Percentiles rank a stretch among this genome's conserved stretches.
These are phyloP conservation scores for Erythrophleum ivorense DNA, from an alignment of 331 rosid genomes.

Conservation along the genomic window DNA sequence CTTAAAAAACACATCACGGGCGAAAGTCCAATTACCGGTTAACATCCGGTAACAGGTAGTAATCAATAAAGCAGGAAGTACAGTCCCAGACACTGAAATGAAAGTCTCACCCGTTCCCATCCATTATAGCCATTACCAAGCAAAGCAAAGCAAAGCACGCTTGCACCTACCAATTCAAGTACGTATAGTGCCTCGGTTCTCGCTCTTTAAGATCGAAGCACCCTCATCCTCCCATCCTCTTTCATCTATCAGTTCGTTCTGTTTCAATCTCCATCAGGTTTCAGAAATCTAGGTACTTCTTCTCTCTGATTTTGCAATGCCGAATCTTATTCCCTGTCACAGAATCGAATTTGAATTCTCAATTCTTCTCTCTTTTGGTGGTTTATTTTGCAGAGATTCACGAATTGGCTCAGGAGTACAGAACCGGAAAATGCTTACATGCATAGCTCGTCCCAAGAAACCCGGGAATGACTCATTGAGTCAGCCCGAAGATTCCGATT, in stretches of 20 bases:
- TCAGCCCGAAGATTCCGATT: conserved; percentile 64
- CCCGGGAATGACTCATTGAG: conserved; percentile 60
- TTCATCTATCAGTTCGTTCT: not conserved
- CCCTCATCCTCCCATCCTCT: not conserved
- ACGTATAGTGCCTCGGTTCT: conserved; percentile 26
- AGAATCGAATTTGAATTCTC: not conserved
- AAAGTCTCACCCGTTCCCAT: not conserved
- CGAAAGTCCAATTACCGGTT: conserved; percentile 16
- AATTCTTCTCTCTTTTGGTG: not conserved
- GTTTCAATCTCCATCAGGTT: not conserved
- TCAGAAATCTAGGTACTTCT: not conserved
- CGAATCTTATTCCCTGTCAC: not conserved
- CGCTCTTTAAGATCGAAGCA: not conserved
- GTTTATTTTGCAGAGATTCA: conserved; percentile 19
- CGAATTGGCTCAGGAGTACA: conserved; percentile 3
- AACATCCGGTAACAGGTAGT: conserved; percentile 48
- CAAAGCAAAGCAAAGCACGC: conserved; percentile 33
- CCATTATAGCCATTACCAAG: conserved; percentile 45
- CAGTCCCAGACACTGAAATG: conserved; percentile 27
- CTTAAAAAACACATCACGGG: conserved; percentile 15
- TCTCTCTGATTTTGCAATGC: conserved; percentile 29
- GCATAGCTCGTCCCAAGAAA: conserved; percentile 84
- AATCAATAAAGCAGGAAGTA: not conserved
- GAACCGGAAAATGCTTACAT: conserved; percentile 63
- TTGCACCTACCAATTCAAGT: not conserved